Evolutionary conservation across 306 rosid genomes (phyloP).

Genomic region (Adenanthera pavonina): DNA sequence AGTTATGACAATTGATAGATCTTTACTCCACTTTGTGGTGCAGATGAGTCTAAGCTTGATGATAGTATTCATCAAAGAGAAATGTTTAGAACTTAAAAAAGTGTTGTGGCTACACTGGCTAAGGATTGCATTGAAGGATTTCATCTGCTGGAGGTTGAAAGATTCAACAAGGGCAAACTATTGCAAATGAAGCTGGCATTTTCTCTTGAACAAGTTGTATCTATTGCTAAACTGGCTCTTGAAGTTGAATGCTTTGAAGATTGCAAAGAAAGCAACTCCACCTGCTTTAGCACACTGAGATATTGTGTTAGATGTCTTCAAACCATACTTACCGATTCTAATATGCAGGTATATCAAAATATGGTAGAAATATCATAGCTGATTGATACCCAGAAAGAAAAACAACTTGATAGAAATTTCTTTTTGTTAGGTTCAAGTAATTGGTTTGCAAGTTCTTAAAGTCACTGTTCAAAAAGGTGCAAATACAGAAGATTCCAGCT

Average conservation of each 20-base stretch:
- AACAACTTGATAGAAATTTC: conserved; percentile 41
- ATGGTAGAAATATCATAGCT: conserved; percentile 31
- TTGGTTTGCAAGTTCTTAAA: conserved; percentile 85
- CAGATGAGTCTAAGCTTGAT: conserved; percentile 69
- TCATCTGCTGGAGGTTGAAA: conserved; percentile 63
- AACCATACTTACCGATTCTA: conserved; percentile 67
- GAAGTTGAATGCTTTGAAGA: conserved; percentile 52
- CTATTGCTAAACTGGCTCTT: conserved; percentile 66
- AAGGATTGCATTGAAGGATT: conserved; percentile 72
- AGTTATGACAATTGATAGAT: conserved; percentile 29
- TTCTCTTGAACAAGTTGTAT: conserved; percentile 77
- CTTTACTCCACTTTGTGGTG: conserved; percentile 40
- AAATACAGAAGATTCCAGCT: conserved; percentile 59
- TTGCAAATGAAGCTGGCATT: conserved; percentile 80
- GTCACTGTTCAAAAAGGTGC: conserved; percentile 63
- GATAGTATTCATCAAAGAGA: conserved; percentile 51
- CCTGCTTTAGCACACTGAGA: conserved; percentile 50
- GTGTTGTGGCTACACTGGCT: conserved; percentile 60
- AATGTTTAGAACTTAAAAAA: conserved; percentile 71
- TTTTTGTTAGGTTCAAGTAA: conserved; percentile 70
- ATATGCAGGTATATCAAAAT: conserved; percentile 64
- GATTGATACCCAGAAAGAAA: conserved; percentile 37
- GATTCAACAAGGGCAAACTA: conserved; percentile 49
- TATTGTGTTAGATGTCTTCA: conserved; percentile 68
- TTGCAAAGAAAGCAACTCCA: conserved; percentile 46